Evolutionary conservation across 2,329 filamentous ascomycete genomes (phyloP), one percentile per base, ranked within the genome.

Genomic region (Colletotrichum graminicola): DNA sequence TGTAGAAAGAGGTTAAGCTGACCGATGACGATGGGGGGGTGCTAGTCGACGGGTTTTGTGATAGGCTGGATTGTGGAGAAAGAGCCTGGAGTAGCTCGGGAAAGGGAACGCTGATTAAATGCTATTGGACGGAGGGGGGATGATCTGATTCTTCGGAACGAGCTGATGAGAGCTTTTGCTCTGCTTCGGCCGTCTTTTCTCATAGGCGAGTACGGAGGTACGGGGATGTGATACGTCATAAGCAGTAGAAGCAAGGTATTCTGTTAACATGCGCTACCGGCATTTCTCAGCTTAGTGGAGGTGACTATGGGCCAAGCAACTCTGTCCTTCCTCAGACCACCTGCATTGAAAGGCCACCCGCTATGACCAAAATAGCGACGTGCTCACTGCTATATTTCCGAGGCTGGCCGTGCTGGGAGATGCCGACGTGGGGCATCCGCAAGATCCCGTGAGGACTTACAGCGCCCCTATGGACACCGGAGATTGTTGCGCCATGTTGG

Each of bases 201-300:
- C 32, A 55, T 47, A 23, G 54, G 59, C 65, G 54, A 64, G 65
- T 69, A 72, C 47, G 32, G 23, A 47, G 49, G 65, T 69, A 72
- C 66, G 52, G 36, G 45, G 39, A 52, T 69, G 41, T 34, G 39
- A 69, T 69, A 69, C 69, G 66, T 69, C 65, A 72, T 72, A 49
- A 45, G 18, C 29, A 2, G 55, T 26, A 34, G 43, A 57, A 34
- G 43, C 41, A 54, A 73, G 52, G 72, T 73, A 73, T 47, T 47
- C 43, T 69, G 36, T 61, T 73, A 73, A 68, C 72, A 65, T 39
- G 47, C 32, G 47, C 60, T 36, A 43, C 62, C 59, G 68, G 72
- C 63, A 72, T 67, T 73, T 69, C 60, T 63, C 72, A 69, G 71
- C 59, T 73, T 26, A n/a, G 57, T n/a, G n/a, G 59, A 64, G 49